Percentiles rank a stretch among this genome's conserved stretches.
Evolutionary conservation across 768 basidiomycete species (phyloP).

Genomic region (Xerocomus potaroensis): DNA sequence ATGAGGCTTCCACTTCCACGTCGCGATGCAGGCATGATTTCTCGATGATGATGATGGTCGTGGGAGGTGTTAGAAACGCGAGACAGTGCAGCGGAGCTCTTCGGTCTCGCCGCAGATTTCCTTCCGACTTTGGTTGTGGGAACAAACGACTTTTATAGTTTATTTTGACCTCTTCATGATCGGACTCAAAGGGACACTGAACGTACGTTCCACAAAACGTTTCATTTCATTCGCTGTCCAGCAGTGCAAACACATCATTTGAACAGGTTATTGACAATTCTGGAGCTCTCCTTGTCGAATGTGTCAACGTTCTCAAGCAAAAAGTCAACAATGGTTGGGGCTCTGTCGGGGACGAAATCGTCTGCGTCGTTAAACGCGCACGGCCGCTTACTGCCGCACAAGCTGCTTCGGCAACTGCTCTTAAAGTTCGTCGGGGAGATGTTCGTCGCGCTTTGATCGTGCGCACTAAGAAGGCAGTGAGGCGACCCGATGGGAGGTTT

Average conservation of each 20-base stretch:
- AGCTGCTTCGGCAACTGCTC: slow-evolving; percentile 66
- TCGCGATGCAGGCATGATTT: slow-evolving; percentile 61
- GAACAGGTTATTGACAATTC: slow-evolving; percentile 95
- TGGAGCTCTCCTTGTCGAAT: slow-evolving; percentile 90
- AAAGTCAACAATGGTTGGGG: slow-evolving; percentile 97
- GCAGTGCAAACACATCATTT: neutral
- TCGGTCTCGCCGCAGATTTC: neutral
- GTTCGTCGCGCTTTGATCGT: slow-evolving; percentile 96
- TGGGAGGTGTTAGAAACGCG: slow-evolving; percentile 12
- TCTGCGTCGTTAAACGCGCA: slow-evolving; percentile 90
- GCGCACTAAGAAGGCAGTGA: slow-evolving; percentile 81
- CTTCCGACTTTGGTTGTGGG: slow-evolving; percentile 19
- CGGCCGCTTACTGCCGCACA: slow-evolving; percentile 70
- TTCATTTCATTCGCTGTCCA: neutral
- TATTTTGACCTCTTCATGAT: slow-evolving; percentile 54
- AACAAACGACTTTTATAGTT: slow-evolving; percentile 18
- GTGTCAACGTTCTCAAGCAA: slow-evolving; percentile 93
- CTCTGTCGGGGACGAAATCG: slow-evolving; percentile 90
- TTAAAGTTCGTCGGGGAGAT: slow-evolving; percentile 91
- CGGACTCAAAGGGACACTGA: slow-evolving; percentile 89
- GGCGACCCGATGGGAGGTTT: slow-evolving; percentile 81
- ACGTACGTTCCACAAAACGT: slow-evolving; percentile 56
- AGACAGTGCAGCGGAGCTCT: slow-evolving; percentile 15
- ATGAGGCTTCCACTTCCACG: slow-evolving; percentile 74
- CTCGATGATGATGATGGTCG: slow-evolving; percentile 10